Percentiles rank a stretch among this genome's conserved stretches.
phyloP scores from a whole-genome alignment of 495 filamentous ascomycete species.

The Neurospora discreta region DNA sequence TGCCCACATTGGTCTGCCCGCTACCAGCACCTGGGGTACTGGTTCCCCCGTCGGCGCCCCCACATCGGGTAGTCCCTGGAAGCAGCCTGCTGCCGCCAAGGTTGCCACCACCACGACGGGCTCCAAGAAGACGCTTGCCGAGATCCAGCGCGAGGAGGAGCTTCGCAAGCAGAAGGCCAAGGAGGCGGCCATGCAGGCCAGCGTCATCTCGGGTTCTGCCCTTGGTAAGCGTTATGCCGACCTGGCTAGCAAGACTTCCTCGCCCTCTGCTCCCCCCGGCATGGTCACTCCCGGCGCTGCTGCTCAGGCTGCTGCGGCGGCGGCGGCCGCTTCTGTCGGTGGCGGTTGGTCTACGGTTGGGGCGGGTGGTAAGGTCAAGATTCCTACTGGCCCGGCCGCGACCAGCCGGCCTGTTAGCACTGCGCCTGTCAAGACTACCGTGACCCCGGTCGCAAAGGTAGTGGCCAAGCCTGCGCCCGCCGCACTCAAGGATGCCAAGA shows the following conservation, averaged over 20 bases:
- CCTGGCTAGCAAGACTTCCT: conserved; percentile 63
- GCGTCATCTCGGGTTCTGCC: conserved; percentile 36
- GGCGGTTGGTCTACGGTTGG: conserved; percentile 94
- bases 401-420: conserved; percentile 48
- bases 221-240: conserved; percentile 87
- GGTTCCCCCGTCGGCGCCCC: conserved; percentile 46
- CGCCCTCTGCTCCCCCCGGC: conserved; percentile 6
- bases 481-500: conserved; percentile 38
- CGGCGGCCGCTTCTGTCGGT: conserved; percentile 22
- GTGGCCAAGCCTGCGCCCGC: conserved; percentile 20
- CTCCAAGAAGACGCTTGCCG: conserved; percentile 81
- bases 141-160: conserved; percentile 97
- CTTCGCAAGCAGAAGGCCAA: conserved; percentile 68
- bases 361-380: conserved; percentile 84
- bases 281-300: conserved; percentile 3
- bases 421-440: conserved; percentile 24
- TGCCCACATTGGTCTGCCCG: conserved; percentile 64
- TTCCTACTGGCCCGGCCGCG: conserved; percentile 45
- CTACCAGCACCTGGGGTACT: conserved; percentile 84
- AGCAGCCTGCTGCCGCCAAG: conserved; percentile 42
- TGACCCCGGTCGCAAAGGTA: conserved; percentile 20
- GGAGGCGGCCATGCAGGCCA: conserved; percentile 37
- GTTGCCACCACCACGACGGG: conserved; percentile 24
- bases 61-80: conserved; percentile 48
- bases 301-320: conserved; percentile 15